Percentiles rank a stretch among this genome's conserved stretches.
Conservation (phyloP, 352 stramenopile species). For the Pythium diclinum region DNA sequence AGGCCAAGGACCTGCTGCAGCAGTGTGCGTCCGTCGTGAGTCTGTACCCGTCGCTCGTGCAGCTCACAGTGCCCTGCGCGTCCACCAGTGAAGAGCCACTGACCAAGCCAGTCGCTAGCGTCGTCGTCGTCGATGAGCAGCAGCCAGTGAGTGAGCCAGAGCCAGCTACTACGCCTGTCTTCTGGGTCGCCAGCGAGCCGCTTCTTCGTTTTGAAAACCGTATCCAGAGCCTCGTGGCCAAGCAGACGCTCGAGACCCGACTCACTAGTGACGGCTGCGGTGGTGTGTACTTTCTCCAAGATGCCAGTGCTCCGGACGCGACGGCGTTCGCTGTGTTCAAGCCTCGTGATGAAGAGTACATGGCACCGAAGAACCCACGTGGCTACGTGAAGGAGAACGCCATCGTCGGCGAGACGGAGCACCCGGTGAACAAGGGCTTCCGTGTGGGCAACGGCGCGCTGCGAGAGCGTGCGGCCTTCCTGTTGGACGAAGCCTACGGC, state of each 20-base stretch:
- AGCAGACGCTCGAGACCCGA: constrained; percentile 38
- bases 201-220: constrained; percentile 42
- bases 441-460: constrained; percentile 81
- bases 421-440: constrained; percentile 85
- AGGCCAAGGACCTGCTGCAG: constrained; percentile 29
- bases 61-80: constrained; percentile 21
- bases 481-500: constrained; percentile 75
- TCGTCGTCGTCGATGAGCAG: neutral
- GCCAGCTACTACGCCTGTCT: constrained; percentile 1
- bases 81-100: neutral
- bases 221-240: constrained; percentile 36
- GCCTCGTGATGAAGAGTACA: constrained; percentile 98
- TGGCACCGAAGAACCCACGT: constrained; percentile 97
- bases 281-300: constrained; percentile 60
- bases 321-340: constrained; percentile 93
- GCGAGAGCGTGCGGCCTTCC: constrained; percentile 79
- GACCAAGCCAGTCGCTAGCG: neutral
- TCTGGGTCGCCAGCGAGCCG: constrained; percentile 48
- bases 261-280: constrained; percentile 81
- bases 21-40: constrained; percentile 27
- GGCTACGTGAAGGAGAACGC: constrained; percentile 89
- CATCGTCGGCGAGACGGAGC: constrained; percentile 72
- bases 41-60: constrained; percentile 30
- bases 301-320: constrained; percentile 25
- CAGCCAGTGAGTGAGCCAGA: constrained; percentile 12